Base-by-base conservation (phyloP, 805 yeast genomes). In the Kregervanrija delftensis region DNA sequence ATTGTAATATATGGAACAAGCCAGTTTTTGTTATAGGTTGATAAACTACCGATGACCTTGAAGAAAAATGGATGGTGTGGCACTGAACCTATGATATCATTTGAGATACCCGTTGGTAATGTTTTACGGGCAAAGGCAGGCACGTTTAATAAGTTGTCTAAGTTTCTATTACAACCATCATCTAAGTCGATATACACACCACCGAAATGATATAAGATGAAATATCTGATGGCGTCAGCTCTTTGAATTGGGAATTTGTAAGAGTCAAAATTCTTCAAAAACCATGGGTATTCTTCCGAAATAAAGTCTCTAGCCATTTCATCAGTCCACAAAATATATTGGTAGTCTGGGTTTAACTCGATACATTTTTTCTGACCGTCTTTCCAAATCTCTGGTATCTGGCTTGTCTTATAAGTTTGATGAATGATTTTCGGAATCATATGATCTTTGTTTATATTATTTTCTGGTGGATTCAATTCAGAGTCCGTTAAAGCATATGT, bases 121-220 rank as follows among this genome's bases (percentile, higher is more conserved):
- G 97, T 89, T 59, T 86, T 86, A 51, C 96, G 73, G 11, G 86
- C 88, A 68, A 86, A 86, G 2, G 95, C 95, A 1, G 95, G 90
- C 5, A 80, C 85, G 2, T 83, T 74, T 47, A 89, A 73, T 46
- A 90, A 66, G 1, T 95, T 95, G 60, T 89, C 96, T 51, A 90
- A 68, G 49, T 75, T 73, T 49, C 89, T 72, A 52, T 76, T 76
- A 64, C 96, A 88, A 8, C 93, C 96, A 61, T 86, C 96, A 60
- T 89, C 97, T 53, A 90, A 68, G 64, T 89, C 97, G 51, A 89
- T 79, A 64, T 90, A 90, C 39, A 90, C 72, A 37, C 97, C 97
- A 49, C 97, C 97, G 58, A 74, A 89, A 59, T 86, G 89, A 44
- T 72, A 74, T 49, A 90, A 67, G 6, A 86, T 83, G 65, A 90